These are phyloP conservation scores for Dimargaris cristalligena DNA, from an alignment of 192 early-diverging fungal genomes.

Conservation along the genomic window DNA sequence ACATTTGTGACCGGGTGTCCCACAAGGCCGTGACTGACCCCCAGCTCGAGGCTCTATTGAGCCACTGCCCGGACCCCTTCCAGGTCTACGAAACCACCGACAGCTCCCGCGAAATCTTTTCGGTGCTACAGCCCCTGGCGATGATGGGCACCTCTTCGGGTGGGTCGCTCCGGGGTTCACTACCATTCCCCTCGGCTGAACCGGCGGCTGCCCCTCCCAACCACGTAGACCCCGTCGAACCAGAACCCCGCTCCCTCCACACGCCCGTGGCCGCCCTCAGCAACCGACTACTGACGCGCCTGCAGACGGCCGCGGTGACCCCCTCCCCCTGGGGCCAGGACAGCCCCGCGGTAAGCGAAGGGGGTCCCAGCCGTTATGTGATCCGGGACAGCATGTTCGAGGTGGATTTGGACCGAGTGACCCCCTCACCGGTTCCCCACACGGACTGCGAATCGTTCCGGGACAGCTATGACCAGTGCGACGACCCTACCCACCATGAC, in stretches of 20 bases:
- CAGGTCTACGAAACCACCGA: conserved; percentile 1
- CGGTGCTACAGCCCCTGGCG: conserved; percentile 5
- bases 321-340: neutral
- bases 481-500: neutral
- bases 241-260: neutral
- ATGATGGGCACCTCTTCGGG: neutral
- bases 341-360: neutral
- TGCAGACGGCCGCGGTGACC: neutral
- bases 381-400: neutral
- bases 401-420: neutral
- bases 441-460: neutral
- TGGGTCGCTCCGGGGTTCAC: neutral
- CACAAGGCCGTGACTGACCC: conserved; percentile 5
- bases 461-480: neutral
- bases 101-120: conserved; percentile 4
- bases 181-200: neutral
- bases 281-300: neutral
- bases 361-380: neutral
- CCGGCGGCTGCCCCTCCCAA: too few species aligned
- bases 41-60: conserved; percentile 2
- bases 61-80: conserved; percentile 4
- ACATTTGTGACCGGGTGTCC: conserved; percentile 9
- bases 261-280: neutral
- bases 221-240: too few species aligned
- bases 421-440: neutral